Percentiles rank a stretch among this genome's conserved stretches.
phyloP scores from a whole-genome alignment of 352 stramenopile genomes.

The Thalassiosira ordinaria region DNA sequence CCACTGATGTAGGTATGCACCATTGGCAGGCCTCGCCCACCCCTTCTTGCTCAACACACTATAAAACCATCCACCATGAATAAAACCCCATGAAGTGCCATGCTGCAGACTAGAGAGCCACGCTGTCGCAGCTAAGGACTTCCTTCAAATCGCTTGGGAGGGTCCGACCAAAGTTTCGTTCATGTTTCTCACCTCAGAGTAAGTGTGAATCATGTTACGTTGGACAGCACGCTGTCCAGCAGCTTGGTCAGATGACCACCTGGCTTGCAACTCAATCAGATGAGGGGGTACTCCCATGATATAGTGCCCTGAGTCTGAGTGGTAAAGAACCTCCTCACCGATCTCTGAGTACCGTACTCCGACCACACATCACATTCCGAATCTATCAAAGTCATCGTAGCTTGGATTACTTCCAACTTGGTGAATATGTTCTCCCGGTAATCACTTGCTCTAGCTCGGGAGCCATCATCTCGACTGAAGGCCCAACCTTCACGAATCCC shows the following conservation, averaged over 20 bases:
- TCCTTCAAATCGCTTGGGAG: too few relatives aligned
- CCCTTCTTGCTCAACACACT: too few relatives aligned
- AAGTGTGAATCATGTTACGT: neutral
- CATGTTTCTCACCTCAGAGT: slow-evolving; percentile 11
- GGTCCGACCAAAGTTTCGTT: slow-evolving; percentile 1
- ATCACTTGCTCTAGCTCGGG: slow-evolving; percentile 11
- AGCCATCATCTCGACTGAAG: slow-evolving; percentile 18
- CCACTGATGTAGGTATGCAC: too few relatives aligned
- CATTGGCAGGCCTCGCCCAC: too few relatives aligned
- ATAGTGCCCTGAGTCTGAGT: slow-evolving; percentile 9
- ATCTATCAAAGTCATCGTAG: slow-evolving; percentile 33
- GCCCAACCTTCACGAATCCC: slow-evolving; percentile 17
- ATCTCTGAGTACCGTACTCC: slow-evolving; percentile 30
- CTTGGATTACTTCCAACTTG: slow-evolving; percentile 29
- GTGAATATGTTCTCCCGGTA: slow-evolving; percentile 29
- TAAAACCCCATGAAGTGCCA: too few relatives aligned
- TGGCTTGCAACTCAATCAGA: slow-evolving; percentile 29
- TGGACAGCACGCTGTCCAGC: neutral
- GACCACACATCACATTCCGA: slow-evolving; percentile 21
- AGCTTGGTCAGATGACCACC: slow-evolving; percentile 29
- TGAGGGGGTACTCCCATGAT: slow-evolving; percentile 15
- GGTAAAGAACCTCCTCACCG: slow-evolving; percentile 22
- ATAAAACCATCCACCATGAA: too few relatives aligned
- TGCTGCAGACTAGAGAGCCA: too few relatives aligned
- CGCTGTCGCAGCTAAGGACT: too few relatives aligned